These are phyloP conservation scores for Priceomyces medius DNA, from an alignment of 805 yeast genomes.

Conservation along the genomic window DNA sequence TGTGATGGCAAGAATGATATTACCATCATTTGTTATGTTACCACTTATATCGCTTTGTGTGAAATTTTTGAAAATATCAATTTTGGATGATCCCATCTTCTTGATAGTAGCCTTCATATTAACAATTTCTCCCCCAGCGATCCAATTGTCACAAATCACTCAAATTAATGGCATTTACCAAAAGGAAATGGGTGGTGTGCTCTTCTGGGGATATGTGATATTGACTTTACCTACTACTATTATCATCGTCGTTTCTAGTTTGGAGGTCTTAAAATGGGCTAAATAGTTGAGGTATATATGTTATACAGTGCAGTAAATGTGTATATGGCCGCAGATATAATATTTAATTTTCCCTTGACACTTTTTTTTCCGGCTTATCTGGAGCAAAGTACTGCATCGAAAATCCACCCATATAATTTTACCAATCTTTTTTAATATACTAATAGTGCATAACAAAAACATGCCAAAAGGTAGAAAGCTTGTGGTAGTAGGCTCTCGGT, in stretches of 20 bases:
- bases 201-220: conserved; percentile 80
- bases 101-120: conserved; percentile 72
- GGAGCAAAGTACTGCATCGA: neutral
- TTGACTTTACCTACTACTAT: conserved; percentile 77
- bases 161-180: conserved; percentile 74
- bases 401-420: neutral
- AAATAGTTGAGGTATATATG: conserved; percentile 1
- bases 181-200: conserved; percentile 78
- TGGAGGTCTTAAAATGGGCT: conserved; percentile 59
- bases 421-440: neutral
- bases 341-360: neutral
- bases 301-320: neutral
- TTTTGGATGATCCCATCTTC: conserved; percentile 79
- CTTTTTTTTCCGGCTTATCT: neutral
- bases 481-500: conserved; percentile 84
- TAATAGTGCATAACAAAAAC: neutral
- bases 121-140: conserved; percentile 81
- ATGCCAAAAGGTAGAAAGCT: conserved; percentile 64
- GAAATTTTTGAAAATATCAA: conserved; percentile 61
- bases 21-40: conserved; percentile 65
- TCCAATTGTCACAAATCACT: conserved; percentile 77
- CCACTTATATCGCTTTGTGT: conserved; percentile 67
- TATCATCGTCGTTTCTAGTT: conserved; percentile 63
- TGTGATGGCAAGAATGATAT: conserved; percentile 71
- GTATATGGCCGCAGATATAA: neutral